phyloP scores from a whole-genome alignment of 208 protist species.

The Crithidia brevicula region DNA sequence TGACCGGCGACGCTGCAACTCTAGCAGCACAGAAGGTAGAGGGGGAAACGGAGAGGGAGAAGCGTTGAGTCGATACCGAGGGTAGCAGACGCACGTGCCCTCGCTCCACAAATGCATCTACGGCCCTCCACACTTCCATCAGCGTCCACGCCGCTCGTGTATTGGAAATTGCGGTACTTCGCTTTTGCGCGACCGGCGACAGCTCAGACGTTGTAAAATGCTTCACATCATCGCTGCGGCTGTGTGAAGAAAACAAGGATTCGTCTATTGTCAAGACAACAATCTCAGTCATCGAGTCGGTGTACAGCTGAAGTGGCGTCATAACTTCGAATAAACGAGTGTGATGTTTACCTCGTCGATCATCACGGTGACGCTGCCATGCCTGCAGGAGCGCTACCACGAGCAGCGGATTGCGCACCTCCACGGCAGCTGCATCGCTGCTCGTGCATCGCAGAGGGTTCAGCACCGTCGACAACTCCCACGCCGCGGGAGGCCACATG shows the following conservation, averaged over 20 bases:
- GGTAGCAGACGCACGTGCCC: neutral
- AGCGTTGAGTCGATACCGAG: neutral
- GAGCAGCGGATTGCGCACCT: constrained; percentile 11
- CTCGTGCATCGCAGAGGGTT: neutral
- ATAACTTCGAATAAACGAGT: neutral
- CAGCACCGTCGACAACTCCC: constrained; percentile 2
- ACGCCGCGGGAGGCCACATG: constrained; percentile 27
- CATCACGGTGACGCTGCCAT: neutral
- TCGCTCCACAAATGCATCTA: constrained; percentile 12
- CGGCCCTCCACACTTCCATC: constrained; percentile 11
- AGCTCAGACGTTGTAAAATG: no score
- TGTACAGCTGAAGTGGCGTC: neutral
- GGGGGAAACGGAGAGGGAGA: neutral
- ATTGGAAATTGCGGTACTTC: no score
- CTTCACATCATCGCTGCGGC: no score
- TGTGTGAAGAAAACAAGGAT: no score
- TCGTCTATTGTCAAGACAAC: no score
- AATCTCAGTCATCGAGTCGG: neutral
- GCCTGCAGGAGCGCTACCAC: constrained; percentile 1
- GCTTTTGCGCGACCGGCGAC: no score
- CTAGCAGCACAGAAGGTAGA: no score
- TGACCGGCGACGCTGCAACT: no score
- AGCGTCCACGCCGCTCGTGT: no score
- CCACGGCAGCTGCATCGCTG: neutral
- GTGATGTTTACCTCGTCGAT: neutral